These are phyloP conservation scores for Mortierella sp. DNA, from an alignment of 371 early-diverging fungal species.

Conservation along the genomic window DNA sequence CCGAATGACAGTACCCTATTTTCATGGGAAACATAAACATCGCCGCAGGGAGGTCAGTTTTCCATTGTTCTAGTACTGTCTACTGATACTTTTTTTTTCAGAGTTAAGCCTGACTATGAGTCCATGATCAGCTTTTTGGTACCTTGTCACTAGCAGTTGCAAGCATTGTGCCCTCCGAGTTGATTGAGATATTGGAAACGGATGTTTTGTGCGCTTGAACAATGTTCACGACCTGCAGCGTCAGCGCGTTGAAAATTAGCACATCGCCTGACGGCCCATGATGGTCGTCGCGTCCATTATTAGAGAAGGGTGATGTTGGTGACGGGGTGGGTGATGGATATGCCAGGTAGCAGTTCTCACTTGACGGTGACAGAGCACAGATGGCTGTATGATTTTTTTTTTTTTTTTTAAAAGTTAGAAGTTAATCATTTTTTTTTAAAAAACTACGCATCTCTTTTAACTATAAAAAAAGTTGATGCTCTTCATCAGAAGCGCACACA, in stretches of 20 bases:
- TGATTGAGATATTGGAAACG: slow-evolving; percentile 85
- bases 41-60: too few relatives aligned
- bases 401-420: not conserved
- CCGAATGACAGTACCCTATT: slow-evolving; percentile 94
- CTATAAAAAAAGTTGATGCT: too few relatives aligned
- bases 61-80: too few relatives aligned
- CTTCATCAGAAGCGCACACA: too few relatives aligned
- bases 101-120: not conserved
- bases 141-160: slow-evolving; percentile 97
- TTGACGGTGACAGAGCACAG: slow-evolving; percentile 93
- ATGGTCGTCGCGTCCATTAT: slow-evolving; percentile 28
- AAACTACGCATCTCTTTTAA: not conserved
- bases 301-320: slow-evolving; percentile 61
- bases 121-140: too few relatives aligned
- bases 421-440: not conserved
- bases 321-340: slow-evolving; percentile 84
- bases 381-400: slow-evolving; percentile 82
- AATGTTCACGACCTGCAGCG: slow-evolving; percentile 87
- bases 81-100: too few relatives aligned
- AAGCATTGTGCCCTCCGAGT: slow-evolving; percentile 89
- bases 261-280: slow-evolving; percentile 80
- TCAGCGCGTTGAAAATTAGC: slow-evolving; percentile 87
- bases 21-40: not conserved
- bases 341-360: slow-evolving; percentile 93
- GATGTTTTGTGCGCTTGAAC: slow-evolving; percentile 95